These are phyloP conservation scores for Russula sp. DNA, from an alignment of 768 basidiomycete genomes.

Conservation along the genomic window DNA sequence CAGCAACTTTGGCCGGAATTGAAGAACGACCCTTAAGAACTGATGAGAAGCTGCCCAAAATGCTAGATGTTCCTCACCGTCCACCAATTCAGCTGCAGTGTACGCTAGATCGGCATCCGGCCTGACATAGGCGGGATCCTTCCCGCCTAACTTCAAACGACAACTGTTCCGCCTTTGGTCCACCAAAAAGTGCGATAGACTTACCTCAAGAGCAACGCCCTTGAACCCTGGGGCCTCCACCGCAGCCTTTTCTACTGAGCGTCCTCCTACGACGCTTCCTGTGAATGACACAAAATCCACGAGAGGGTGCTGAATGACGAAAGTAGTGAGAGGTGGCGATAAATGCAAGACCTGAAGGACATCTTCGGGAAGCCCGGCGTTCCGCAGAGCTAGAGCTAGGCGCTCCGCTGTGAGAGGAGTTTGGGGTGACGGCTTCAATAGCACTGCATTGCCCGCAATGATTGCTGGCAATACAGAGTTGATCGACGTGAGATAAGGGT, in stretches of 20 bases:
- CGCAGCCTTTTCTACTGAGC: slow-evolving; percentile 66
- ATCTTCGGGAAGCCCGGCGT: slow-evolving; percentile 72
- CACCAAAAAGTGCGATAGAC: slow-evolving; percentile 2
- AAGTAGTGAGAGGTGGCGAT: slow-evolving; percentile 51
- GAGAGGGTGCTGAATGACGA: slow-evolving; percentile 55
- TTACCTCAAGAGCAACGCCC: slow-evolving; percentile 78
- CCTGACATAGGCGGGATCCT: slow-evolving; percentile 95
- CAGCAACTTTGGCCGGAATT: slow-evolving; percentile 99
- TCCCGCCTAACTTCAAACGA: slow-evolving; percentile 74
- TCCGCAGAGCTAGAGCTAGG: slow-evolving; percentile 58
- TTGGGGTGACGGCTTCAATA: slow-evolving; percentile 96
- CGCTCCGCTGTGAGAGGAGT: slow-evolving; percentile 87
- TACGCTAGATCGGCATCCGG: slow-evolving; percentile 81
- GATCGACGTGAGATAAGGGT: slow-evolving; percentile 83
- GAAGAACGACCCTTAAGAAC: slow-evolving; percentile 72
- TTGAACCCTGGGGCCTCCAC: slow-evolving; percentile 67
- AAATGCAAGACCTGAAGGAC: slow-evolving; percentile 75
- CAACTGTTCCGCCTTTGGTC: slow-evolving; percentile 6
- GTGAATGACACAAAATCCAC: slow-evolving; percentile 90
- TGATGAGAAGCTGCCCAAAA: neutral
- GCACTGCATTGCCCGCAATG: slow-evolving; percentile 82
- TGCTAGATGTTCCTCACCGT: slow-evolving; percentile 50
- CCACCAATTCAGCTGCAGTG: slow-evolving; percentile 80
- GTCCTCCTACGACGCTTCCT: slow-evolving; percentile 76
- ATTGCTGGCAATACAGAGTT: slow-evolving; percentile 92